Conservation (phyloP, 169 alveolate genomes). For the Cryptosporidium felis region DNA sequence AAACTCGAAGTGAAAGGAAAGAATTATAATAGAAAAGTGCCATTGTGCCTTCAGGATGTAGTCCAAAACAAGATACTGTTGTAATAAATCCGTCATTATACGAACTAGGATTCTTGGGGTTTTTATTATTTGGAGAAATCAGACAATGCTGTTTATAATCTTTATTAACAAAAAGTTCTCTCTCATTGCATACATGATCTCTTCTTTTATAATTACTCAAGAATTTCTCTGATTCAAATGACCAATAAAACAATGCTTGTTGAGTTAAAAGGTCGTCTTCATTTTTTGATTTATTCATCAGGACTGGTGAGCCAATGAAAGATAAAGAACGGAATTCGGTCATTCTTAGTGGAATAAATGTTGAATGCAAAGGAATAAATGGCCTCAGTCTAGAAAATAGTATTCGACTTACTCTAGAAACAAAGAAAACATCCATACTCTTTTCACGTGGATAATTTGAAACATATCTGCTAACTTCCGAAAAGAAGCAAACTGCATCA, state of each 20-base stretch:
- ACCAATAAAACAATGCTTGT: slow-evolving; percentile 54
- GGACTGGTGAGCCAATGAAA: slow-evolving; percentile 42
- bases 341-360: slow-evolving; percentile 18
- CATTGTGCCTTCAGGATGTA: slow-evolving; percentile 56
- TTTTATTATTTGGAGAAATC: slow-evolving; percentile 11
- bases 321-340: slow-evolving; percentile 62
- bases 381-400: slow-evolving; percentile 56
- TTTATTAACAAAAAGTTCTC: background rate
- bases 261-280: slow-evolving; percentile 51
- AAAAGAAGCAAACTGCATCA: slow-evolving; percentile 42
- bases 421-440: background rate
- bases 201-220: slow-evolving; percentile 12
- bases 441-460: background rate
- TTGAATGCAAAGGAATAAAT: slow-evolving; percentile 24
- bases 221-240: slow-evolving; percentile 31
- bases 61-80: slow-evolving; percentile 65
- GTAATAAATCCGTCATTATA: slow-evolving; percentile 19
- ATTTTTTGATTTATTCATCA: background rate
- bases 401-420: slow-evolving; percentile 49
- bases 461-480: slow-evolving; percentile 12
- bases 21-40: slow-evolving; percentile 24
- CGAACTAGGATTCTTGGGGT: slow-evolving; percentile 34
- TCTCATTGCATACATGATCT: slow-evolving; percentile 51
- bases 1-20: background rate
- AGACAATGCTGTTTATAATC: slow-evolving; percentile 32